Conservation (phyloP, 2,329 filamentous ascomycete genomes). For the Alternaria sp. region DNA sequence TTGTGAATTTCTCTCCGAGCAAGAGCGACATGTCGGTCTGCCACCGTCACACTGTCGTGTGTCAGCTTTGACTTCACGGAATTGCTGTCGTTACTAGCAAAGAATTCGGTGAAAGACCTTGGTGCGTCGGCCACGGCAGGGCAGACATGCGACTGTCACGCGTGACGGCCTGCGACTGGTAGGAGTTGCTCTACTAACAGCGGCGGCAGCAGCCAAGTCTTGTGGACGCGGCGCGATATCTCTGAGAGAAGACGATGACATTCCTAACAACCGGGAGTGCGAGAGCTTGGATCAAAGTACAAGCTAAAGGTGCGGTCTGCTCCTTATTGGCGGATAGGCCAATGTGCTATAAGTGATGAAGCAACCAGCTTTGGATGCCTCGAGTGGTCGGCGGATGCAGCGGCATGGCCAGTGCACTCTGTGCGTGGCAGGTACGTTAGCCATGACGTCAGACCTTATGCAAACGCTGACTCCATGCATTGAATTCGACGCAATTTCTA, state of each 20-base stretch:
- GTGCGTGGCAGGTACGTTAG: not conserved
- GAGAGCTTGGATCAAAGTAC: not conserved
- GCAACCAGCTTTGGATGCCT: not conserved
- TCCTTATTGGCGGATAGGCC: not conserved
- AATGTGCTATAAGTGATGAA: not conserved
- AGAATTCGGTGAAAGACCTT: slow-evolving; percentile 3
- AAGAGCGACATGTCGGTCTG: slow-evolving; percentile 10
- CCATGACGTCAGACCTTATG: not conserved
- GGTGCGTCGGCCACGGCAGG: slow-evolving; percentile 9
- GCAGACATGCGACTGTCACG: slow-evolving; percentile 6
- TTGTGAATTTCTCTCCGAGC: not conserved
- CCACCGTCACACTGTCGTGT: slow-evolving; percentile 10
- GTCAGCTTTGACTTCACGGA: not conserved
- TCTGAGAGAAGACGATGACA: not conserved
- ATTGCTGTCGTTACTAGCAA: not conserved
- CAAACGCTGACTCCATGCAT: not conserved
- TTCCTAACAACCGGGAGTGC: not conserved
- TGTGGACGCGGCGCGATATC: slow-evolving; percentile 8
- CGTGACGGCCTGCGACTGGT: not conserved
- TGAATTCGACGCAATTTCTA: not conserved
- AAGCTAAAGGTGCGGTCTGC: not conserved
- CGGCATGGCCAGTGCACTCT: not conserved
- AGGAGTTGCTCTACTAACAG: not conserved
- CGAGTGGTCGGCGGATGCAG: not conserved
- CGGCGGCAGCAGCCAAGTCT: not conserved